Evolutionary conservation across 2,329 filamentous ascomycete genomes (phyloP), one percentile per base, ranked within the genome.

Genomic region (Colletotrichum karsti): DNA sequence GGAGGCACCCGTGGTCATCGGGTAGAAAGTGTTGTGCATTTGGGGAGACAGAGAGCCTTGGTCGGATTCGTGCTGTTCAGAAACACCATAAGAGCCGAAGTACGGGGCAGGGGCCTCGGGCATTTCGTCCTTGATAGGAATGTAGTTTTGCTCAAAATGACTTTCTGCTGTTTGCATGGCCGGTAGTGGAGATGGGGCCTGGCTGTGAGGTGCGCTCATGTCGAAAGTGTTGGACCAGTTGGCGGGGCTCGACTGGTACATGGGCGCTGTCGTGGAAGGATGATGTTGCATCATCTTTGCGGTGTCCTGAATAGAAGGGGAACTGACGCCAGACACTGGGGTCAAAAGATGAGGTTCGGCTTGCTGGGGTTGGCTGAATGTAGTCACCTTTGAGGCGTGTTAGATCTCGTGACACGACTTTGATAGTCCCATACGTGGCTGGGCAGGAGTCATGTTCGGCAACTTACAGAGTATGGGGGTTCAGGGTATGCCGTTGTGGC

Each of bases 281-380:
- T 84, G 85, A 28, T 78, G 75, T 64, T 77, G 76, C 72, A 79
- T 77, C 54, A 80, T 77, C 71, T 85, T 84, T 60, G 76, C 75
- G 57, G 77, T 78, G 62, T 85, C 82, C 59, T 81, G 78, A 46
- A 85, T 72, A 54, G 82, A 82, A 59, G 85, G 85, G 33, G 85
- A 88, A 28, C 77, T 81, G 62, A 80, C 78, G 53, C 79, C 78
- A 51, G 86, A 87, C n/a, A 82, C 81, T 26, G 86, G 85, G n/a
- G 85, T 87, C 54, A 86, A 76, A 62, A 87, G 77, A 48, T 78
- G 79, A 39, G 81, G 74, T 70, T 86, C 84, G 76, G 79, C 82
- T 69, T 77, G 59, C 7, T 58, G 67, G 4, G 54, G n/a, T 15
- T 78, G 72, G 67, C 66, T 74, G 72, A 79, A 80, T n/a, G 79